Conservation (phyloP, 306 rosid genomes). For the Glycyrrhiza uralensis region DNA sequence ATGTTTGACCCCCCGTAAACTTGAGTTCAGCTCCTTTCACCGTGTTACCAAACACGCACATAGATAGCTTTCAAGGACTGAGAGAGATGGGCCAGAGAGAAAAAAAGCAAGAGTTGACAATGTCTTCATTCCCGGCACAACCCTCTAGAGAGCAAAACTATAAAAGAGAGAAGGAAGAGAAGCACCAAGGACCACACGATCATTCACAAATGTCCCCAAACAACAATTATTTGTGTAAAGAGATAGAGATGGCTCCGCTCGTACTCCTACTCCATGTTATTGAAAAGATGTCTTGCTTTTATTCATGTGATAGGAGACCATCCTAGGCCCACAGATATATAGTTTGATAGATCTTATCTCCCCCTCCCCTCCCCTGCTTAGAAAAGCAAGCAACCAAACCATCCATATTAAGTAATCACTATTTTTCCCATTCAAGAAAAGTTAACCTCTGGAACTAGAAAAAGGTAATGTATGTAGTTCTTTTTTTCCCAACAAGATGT, state of each 20-base stretch:
- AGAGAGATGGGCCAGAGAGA: slow-evolving; percentile 35
- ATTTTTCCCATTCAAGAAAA: slow-evolving; percentile 33
- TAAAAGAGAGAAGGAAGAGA: slow-evolving; percentile 26
- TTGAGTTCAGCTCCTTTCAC: no score
- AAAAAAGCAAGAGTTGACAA: slow-evolving; percentile 37
- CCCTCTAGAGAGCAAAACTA: slow-evolving; percentile 34
- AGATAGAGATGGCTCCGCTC: slow-evolving; percentile 46
- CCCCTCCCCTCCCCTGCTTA: slow-evolving; percentile 40
- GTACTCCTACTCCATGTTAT: slow-evolving; percentile 56
- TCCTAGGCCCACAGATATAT: slow-evolving; percentile 56
- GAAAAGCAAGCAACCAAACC: slow-evolving; percentile 46
- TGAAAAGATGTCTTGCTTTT: slow-evolving; percentile 48
- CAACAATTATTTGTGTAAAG: slow-evolving; percentile 46
- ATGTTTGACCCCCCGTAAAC: no score
- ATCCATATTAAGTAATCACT: slow-evolving; percentile 32
- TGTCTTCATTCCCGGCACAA: slow-evolving; percentile 39
- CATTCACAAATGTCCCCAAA: slow-evolving; percentile 39
- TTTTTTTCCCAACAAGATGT: no score
- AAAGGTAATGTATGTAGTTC: background rate
- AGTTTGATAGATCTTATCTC: slow-evolving; percentile 36
- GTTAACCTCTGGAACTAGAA: slow-evolving; percentile 18
- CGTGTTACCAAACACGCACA: no score
- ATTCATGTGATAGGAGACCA: slow-evolving; percentile 58
- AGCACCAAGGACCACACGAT: slow-evolving; percentile 54
- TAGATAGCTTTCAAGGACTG: slow-evolving; percentile 45